These are phyloP conservation scores for Elsinoe perseae DNA, from an alignment of 2,329 filamentous ascomycete species.

Conservation along the genomic window DNA sequence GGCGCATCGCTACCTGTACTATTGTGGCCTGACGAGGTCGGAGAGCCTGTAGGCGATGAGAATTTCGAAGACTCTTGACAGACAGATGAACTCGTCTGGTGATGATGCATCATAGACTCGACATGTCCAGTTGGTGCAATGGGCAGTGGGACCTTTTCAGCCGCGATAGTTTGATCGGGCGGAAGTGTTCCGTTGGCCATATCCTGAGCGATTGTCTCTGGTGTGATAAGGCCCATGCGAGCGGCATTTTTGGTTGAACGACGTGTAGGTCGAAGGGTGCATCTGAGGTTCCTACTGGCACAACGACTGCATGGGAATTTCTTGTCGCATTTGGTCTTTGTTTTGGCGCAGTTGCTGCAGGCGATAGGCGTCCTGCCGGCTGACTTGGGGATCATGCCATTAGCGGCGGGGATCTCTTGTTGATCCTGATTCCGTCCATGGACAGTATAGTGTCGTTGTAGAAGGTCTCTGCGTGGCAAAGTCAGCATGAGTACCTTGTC, in stretches of 20 bases:
- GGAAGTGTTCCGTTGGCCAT: slow-evolving; percentile 19
- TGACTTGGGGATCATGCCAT: slow-evolving; percentile 46
- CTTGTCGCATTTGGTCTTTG: slow-evolving; percentile 49
- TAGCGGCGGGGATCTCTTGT: slow-evolving; percentile 40
- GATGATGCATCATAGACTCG: slow-evolving; percentile 15
- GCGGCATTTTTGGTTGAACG: slow-evolving; percentile 40
- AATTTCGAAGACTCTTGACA: slow-evolving; percentile 1
- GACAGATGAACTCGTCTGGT: slow-evolving; percentile 3
- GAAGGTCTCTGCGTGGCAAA: slow-evolving; percentile 37
- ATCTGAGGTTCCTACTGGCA: slow-evolving; percentile 42
- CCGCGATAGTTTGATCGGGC: slow-evolving; percentile 20
- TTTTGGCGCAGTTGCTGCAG: slow-evolving; percentile 48
- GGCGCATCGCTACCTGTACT: slow-evolving; percentile 27
- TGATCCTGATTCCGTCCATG: slow-evolving; percentile 45
- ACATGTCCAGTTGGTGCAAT: slow-evolving; percentile 8
- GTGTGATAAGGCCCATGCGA: slow-evolving; percentile 26
- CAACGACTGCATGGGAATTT: slow-evolving; percentile 48
- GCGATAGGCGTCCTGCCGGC: slow-evolving; percentile 46
- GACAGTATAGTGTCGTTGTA: slow-evolving; percentile 46
- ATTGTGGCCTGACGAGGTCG: neutral
- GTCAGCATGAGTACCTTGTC: slow-evolving; percentile 16
- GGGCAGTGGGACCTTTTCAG: slow-evolving; percentile 20
- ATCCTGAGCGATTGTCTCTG: slow-evolving; percentile 20
- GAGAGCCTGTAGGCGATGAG: neutral
- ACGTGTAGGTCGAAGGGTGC: slow-evolving; percentile 41